Evolutionary conservation across 257 asterid species (phyloP), one percentile per base, ranked within the genome.

Genomic region (Echium plantagineum): DNA sequence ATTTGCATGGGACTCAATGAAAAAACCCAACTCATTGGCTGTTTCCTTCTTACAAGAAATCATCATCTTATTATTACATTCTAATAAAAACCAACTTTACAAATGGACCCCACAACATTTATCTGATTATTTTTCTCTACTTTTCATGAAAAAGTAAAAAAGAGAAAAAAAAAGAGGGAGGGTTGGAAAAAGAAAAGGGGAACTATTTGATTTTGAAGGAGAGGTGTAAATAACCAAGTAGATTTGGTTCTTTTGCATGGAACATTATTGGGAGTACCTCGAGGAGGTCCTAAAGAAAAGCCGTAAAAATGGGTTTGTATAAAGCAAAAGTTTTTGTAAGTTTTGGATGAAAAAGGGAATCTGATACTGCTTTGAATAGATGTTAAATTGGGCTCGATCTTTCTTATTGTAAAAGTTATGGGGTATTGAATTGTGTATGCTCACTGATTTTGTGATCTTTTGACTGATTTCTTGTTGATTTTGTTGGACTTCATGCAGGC

Each of bases 141-240:
- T 80, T 82, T 85, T 78, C 32, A 85, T 62, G 87, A 68, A 63
- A 74, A 76, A 83, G 80, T 57, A 55, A 62, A 71, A 77, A 71
- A 58, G 31, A 28, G 5, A 64, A 48, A 15, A 9, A 42, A 10
- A 2, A 5, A 13, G 17, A 15, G 17, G 13, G 46, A 13, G 46
- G 4, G 46, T 3, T 42, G 12, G 17, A 10, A 42, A 12, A 42
- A 42, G 17, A 42, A 42, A 42, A 42, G 49, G 3, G 17, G 49
- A 17, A 1, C 16, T 42, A 42, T 42, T 42, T n/a, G n/a, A n/a
- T n/a, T n/a, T n/a, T 42, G 49, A 42, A 42, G 49, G 49, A n/a
- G n/a, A 42, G 66, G 21, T 51, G 74, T 53, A 62, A n/a, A 70
- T 59, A 70, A 70, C 77, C 77, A 67, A 78, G 71, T 76, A 72